These are phyloP conservation scores for Pseudogymnoascus sp. DNA, from an alignment of 2,329 filamentous ascomycete genomes.

Conservation along the genomic window DNA sequence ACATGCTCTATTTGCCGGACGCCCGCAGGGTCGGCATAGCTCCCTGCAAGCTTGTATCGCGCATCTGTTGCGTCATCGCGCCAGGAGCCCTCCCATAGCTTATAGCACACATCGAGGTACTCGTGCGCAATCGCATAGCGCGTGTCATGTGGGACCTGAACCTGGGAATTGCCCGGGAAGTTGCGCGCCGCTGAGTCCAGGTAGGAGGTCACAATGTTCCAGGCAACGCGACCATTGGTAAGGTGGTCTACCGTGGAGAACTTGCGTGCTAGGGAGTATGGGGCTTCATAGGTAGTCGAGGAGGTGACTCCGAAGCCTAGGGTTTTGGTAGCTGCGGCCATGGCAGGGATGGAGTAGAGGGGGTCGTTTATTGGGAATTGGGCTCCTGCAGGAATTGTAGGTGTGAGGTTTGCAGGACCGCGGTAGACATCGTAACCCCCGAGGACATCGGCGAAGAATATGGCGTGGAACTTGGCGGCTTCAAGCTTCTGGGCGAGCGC, in stretches of 20 bases:
- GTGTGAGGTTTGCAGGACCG: conserved; percentile 51
- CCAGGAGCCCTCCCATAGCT: conserved; percentile 63
- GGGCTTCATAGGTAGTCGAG: conserved; percentile 62
- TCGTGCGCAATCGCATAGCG: conserved; percentile 60
- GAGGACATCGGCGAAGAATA: conserved; percentile 62
- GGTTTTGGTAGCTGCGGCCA: conserved; percentile 61
- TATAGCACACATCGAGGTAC: conserved; percentile 59
- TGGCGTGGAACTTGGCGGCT: conserved; percentile 56
- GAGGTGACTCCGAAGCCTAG: conserved; percentile 64
- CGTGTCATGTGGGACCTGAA: conserved; percentile 47
- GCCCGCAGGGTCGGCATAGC: conserved; percentile 48
- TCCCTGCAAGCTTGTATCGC: conserved; percentile 48
- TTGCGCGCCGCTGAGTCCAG: conserved; percentile 61
- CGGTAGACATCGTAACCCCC: conserved; percentile 66
- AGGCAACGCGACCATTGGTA: conserved; percentile 48
- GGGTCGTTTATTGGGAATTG: conserved; percentile 69
- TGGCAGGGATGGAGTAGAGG: conserved; percentile 55
- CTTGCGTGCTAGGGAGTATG: conserved; percentile 59
- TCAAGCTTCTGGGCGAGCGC: conserved; percentile 55
- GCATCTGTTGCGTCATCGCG: conserved; percentile 56
- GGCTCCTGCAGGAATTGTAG: conserved; percentile 55
- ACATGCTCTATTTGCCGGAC: conserved; percentile 59
- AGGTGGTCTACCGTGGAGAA: conserved; percentile 61
- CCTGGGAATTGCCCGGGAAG: conserved; percentile 51
- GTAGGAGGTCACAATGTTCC: conserved; percentile 60